Evolutionary conservation across 768 basidiomycete species (phyloP), one percentile per base, ranked within the genome.

Genomic region (Kwoniella bestiolae): DNA sequence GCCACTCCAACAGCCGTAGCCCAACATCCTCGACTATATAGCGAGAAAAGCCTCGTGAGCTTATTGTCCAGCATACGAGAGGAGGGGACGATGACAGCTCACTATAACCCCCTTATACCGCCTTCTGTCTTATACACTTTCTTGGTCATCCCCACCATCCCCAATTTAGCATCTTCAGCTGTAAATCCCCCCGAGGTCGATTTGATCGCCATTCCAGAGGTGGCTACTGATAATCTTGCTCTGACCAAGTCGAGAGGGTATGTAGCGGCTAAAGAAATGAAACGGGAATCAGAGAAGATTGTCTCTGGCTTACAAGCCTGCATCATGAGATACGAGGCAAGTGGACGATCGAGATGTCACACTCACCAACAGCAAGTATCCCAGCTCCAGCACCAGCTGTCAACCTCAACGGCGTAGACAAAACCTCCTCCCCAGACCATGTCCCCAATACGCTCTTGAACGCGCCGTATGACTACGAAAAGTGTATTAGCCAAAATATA

Each of bases 121-220:
- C 95, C 95, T 80, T 98, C 95, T 74, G 95, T 94, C 28, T 87
- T 85, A 83, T 94, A 87, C 53, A 98, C 91, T 82, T 90, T 92
- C 70, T 87, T 80, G 0, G 92, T 90, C 95, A 99, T 99, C 0
- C 91, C 91, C 83, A 87, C 83, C 66, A 97, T 89, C 0, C 84
- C 83, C 8, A 83, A 56, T 58, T 77, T 76, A 12, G 75, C 74
- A 61, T 79, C 76, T 41, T 70, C 65, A 66, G 86, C 87, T 29
- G 79, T 73, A 25, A 83, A 65, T 12, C 82, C 72, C 68, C 78
- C 50, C 57, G 72, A 66, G 52, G 68, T 72, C 58, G 68, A 68
- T 68, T 26, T 70, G 60, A 53, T 64, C 35, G 84, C 81, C 78
- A 91, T 84, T 52, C 90, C 90, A n/a, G 92, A 90, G 4, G 92